phyloP scores from a whole-genome alignment of 257 asterid species.

The Fraxinus quadrangulata region DNA sequence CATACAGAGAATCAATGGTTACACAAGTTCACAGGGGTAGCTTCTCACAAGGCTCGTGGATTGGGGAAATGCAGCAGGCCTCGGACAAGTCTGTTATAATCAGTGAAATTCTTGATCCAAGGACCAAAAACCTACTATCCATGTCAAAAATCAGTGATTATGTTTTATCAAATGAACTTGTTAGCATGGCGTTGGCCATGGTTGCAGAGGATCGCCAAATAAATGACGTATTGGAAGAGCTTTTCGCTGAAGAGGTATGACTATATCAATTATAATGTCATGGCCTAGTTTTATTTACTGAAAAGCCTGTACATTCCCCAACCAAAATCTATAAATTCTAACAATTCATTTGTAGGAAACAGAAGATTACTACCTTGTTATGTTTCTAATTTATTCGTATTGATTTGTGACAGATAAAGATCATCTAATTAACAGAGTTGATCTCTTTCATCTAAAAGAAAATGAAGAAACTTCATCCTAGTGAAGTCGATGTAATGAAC shows the following conservation, averaged over 20 bases:
- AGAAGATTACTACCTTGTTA: not conserved
- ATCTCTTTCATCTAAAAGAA: not conserved
- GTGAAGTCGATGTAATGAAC: not conserved
- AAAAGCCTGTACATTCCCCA: not conserved
- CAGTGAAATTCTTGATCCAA: slow-evolving; percentile 92
- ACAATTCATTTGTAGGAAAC: not conserved
- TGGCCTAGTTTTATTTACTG: not conserved
- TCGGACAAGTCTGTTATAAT: slow-evolving; percentile 84
- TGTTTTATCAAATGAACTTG: slow-evolving; percentile 86
- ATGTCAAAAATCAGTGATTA: slow-evolving; percentile 92
- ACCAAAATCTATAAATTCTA: not conserved
- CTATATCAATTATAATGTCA: not conserved
- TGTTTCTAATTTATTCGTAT: not conserved
- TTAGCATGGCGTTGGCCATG: slow-evolving; percentile 95
- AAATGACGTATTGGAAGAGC: slow-evolving; percentile 82
- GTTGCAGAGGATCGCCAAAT: slow-evolving; percentile 95
- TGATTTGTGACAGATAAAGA: not conserved
- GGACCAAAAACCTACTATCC: slow-evolving; percentile 80
- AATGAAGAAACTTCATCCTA: not conserved
- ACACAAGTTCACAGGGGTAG: slow-evolving; percentile 61
- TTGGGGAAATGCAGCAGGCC: slow-evolving; percentile 97
- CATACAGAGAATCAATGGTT: slow-evolving; percentile 66
- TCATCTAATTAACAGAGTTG: not conserved
- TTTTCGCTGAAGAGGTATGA: slow-evolving; percentile 87
- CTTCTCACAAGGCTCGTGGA: slow-evolving; percentile 91